Evolutionary conservation across 2,329 filamentous ascomycete genomes (phyloP).

Genomic region (Ophiostoma quercus): DNA sequence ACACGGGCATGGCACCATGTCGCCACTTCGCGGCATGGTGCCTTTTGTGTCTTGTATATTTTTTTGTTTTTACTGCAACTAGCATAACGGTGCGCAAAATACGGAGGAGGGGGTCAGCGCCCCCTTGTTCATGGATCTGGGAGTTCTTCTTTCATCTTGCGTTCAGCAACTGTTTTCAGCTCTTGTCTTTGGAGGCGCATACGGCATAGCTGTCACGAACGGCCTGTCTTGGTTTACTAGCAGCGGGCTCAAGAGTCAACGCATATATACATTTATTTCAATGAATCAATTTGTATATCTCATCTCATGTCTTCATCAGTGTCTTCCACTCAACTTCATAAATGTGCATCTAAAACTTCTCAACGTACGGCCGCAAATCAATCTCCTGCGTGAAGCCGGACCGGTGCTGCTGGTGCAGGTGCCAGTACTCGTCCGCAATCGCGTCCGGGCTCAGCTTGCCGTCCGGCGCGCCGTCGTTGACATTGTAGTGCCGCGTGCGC

Average conservation of each 20-base stretch:
- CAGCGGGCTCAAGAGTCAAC: neutral
- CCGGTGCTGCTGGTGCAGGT: constrained; percentile 72
- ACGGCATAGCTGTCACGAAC: neutral
- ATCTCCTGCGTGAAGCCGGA: constrained; percentile 78
- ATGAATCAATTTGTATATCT: neutral
- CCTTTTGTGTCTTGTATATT: neutral
- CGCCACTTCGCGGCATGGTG: neutral
- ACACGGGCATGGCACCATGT: neutral
- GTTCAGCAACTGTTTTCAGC: neutral
- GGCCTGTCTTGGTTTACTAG: neutral
- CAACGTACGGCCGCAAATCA: constrained; percentile 72
- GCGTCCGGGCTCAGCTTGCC: constrained; percentile 69
- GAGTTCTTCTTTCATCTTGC: neutral
- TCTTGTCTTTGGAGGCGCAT: neutral
- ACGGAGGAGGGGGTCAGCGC: neutral
- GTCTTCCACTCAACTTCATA: neutral
- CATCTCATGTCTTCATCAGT: neutral
- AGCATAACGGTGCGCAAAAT: constrained; percentile 13
- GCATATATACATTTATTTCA: neutral
- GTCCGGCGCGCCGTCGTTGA: constrained; percentile 45
- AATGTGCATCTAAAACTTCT: constrained; percentile 63
- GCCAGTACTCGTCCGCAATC: constrained; percentile 83
- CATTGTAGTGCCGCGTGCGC: constrained; percentile 50
- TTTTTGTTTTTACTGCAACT: neutral
- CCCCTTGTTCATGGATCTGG: neutral